These are phyloP conservation scores for Holtermanniella nyarrowii DNA, from an alignment of 768 basidiomycete genomes.

Conservation along the genomic window DNA sequence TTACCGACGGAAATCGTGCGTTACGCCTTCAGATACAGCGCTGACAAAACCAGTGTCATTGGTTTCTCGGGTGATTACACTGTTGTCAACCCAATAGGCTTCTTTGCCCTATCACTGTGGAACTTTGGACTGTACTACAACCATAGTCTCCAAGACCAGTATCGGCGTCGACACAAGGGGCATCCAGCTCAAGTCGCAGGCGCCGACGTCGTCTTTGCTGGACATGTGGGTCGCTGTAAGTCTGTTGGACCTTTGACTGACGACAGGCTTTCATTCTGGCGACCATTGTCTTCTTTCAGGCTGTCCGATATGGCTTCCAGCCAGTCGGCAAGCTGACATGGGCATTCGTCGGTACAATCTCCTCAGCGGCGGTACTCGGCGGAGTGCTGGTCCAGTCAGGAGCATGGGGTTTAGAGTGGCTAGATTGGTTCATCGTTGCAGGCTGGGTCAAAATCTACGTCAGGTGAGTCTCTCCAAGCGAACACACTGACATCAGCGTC, in stretches of 20 bases:
- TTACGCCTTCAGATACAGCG: neutral
- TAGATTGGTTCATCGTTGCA: conserved; percentile 24
- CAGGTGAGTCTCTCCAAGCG: neutral
- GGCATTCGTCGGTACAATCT: conserved; percentile 20
- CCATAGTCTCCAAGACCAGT: conserved; percentile 37
- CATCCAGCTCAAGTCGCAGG: conserved; percentile 38
- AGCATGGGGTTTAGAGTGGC: conserved; percentile 15
- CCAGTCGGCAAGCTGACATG: conserved; percentile 7
- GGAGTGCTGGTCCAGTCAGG: conserved; percentile 20
- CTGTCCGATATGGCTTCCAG: conserved; percentile 32
- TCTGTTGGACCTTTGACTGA: neutral
- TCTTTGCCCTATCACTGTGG: conserved; percentile 39
- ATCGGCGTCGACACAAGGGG: conserved; percentile 39
- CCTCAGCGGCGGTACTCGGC: conserved; percentile 19
- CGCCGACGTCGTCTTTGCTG: conserved; percentile 44
- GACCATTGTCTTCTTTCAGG: conserved; percentile 35
- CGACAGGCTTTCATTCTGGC: conserved; percentile 31
- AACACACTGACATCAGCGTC: conserved; percentile 37
- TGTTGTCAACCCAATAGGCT: conserved; percentile 42
- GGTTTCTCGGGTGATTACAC: conserved; percentile 43
- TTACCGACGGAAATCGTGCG: conserved; percentile 37
- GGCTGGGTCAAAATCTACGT: neutral
- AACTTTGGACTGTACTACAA: conserved; percentile 36
- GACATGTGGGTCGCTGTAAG: conserved; percentile 19
- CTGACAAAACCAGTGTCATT: conserved; percentile 20